Percentiles rank a stretch among this genome's conserved stretches.
phyloP scores from a whole-genome alignment of 345 rosid genomes.

The Streptanthus diversifolius region DNA sequence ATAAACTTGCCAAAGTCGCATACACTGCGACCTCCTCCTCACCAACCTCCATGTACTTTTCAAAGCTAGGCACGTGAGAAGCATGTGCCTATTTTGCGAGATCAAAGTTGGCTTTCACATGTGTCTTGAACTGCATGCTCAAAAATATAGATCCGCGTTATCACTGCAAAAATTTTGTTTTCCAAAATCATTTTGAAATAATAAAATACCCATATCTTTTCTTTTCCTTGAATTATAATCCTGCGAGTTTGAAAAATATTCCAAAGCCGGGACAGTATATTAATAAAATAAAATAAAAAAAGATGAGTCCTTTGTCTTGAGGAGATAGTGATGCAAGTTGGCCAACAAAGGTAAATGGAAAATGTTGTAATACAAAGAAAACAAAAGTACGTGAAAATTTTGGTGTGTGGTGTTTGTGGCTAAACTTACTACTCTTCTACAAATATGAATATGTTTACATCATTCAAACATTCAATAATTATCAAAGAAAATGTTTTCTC shows the following conservation, averaged over 20 bases:
- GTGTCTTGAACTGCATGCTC: not conserved
- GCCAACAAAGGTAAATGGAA: not conserved
- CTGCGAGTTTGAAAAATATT: not conserved
- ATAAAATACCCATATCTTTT: not conserved
- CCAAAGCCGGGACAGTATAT: too few species aligned
- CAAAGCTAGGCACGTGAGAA: constrained; percentile 17
- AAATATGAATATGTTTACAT: too few species aligned
- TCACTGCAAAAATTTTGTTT: not conserved
- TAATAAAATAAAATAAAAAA: too few species aligned
- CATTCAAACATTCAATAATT: too few species aligned
- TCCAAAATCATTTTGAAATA: not conserved
- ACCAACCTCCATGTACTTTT: constrained; percentile 11
- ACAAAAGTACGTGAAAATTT: too few species aligned
- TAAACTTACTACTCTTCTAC: too few species aligned
- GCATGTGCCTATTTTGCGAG: not conserved
- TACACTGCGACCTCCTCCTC: not conserved
- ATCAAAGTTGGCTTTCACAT: not conserved
- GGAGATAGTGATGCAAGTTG: not conserved
- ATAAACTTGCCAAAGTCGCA: not conserved
- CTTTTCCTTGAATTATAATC: not conserved
- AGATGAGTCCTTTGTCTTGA: not conserved
- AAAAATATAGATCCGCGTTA: not conserved
- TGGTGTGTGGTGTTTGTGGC: too few species aligned
- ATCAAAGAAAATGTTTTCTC: too few species aligned
- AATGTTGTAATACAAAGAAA: too few species aligned